These are phyloP conservation scores for Coemansia sp. DNA, from an alignment of 192 early-diverging fungal genomes.

Conservation along the genomic window DNA sequence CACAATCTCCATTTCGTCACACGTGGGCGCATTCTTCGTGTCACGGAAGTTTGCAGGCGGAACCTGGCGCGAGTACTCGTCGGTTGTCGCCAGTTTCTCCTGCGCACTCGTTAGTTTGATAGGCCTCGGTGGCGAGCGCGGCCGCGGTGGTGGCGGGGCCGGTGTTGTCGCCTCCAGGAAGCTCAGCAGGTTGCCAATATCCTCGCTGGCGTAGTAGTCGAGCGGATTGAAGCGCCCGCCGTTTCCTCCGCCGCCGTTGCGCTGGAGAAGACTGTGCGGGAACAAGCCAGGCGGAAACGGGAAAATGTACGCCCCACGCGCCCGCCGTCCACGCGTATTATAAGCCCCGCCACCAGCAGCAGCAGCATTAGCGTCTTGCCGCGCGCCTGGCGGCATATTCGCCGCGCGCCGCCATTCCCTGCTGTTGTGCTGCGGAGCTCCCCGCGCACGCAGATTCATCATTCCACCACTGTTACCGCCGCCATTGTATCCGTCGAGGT, in stretches of 20 bases:
- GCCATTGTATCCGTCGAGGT: not conserved
- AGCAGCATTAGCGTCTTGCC: conserved; percentile 2
- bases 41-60: conserved; percentile 47
- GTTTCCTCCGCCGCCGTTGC: not conserved
- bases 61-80: conserved; percentile 33
- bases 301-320: conserved; percentile 11
- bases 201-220: conserved; percentile 46
- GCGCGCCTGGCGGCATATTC: not conserved
- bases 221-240: conserved; percentile 21
- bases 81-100: conserved; percentile 24
- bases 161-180: conserved; percentile 48
- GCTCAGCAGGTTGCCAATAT: conserved; percentile 36
- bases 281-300: conserved; percentile 36
- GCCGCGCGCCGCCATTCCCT: not conserved
- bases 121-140: conserved; percentile 28
- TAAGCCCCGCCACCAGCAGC: not conserved
- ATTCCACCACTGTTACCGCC: conserved; percentile 13
- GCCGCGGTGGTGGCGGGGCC: conserved; percentile 26
- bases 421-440: not conserved
- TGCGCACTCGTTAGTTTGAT: conserved; percentile 36
- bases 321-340: conserved; percentile 8
- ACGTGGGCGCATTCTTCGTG: not conserved
- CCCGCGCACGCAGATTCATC: conserved; percentile 7
- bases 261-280: conserved; percentile 15
- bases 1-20: conserved; percentile 30